These are phyloP conservation scores for Saccharomycopsis hybrid DNA, from an alignment of 1,139 yeast genomes.

Conservation along the genomic window DNA sequence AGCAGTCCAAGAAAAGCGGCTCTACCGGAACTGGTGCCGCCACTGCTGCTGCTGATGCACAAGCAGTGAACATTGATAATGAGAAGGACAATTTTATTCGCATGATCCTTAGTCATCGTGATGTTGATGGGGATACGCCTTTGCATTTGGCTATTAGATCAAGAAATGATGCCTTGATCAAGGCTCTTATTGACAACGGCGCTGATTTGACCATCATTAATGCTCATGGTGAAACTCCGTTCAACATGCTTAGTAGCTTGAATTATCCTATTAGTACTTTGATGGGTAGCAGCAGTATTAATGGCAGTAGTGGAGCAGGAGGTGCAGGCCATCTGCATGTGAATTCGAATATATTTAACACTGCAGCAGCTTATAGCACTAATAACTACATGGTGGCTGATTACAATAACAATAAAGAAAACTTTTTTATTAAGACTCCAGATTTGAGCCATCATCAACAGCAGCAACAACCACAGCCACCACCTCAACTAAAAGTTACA, in stretches of 20 bases:
- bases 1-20: neutral
- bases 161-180: slow-evolving; percentile 9
- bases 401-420: slow-evolving; percentile 10
- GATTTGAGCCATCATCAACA: neutral
- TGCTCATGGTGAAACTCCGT: slow-evolving; percentile 19
- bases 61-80: slow-evolving; percentile 9
- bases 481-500: too few species aligned
- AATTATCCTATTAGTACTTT: slow-evolving; percentile 7
- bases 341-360: neutral
- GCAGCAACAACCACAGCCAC: neutral
- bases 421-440: slow-evolving; percentile 7
- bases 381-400: neutral
- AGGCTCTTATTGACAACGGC: slow-evolving; percentile 15
- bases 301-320: neutral
- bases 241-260: slow-evolving; percentile 10
- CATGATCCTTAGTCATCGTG: slow-evolving; percentile 63
- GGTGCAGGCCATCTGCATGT: neutral
- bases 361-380: neutral
- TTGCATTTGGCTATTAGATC: slow-evolving; percentile 46
- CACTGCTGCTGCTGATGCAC: neutral
- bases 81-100: slow-evolving; percentile 40
- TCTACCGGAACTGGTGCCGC: neutral
- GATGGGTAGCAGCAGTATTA: neutral
- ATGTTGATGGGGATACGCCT: slow-evolving; percentile 63
- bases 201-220: slow-evolving; percentile 18